Percentiles rank a stretch among this genome's conserved stretches.
Evolutionary conservation across 306 rosid genomes (phyloP).

Genomic region (Vigna nakashimae): DNA sequence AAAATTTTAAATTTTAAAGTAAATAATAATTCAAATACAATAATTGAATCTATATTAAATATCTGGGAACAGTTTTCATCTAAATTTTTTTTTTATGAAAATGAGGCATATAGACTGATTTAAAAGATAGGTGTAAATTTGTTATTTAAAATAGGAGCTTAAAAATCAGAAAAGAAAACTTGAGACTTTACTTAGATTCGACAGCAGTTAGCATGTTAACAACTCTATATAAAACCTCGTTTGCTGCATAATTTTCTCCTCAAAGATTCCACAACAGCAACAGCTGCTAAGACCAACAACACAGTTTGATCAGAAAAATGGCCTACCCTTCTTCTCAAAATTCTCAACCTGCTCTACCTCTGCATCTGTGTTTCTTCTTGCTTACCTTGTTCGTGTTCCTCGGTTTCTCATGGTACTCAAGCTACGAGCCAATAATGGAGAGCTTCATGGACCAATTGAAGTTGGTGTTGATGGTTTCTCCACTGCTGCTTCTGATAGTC

Average conservation of each 20-base stretch:
- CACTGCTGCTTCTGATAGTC: constrained; percentile 60
- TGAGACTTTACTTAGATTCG: background rate
- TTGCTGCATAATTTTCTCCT: constrained; percentile 18
- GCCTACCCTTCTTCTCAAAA: constrained; percentile 43
- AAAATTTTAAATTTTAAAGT: no score
- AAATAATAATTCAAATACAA: no score
- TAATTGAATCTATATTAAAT: no score
- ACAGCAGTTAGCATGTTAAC: constrained; percentile 9
- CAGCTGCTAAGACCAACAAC: background rate
- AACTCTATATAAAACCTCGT: constrained; percentile 42
- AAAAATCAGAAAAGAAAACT: background rate
- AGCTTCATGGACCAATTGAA: constrained; percentile 66
- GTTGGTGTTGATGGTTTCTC: constrained; percentile 63
- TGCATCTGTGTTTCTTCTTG: constrained; percentile 68
- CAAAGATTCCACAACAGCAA: constrained; percentile 10
- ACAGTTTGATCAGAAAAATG: constrained; percentile 41
- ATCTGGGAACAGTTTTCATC: no score
- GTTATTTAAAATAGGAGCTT: background rate
- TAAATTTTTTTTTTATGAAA: no score
- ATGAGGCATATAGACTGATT: no score
- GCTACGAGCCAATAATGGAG: constrained; percentile 67
- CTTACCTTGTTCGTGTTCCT: constrained; percentile 61
- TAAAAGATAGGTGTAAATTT: no score
- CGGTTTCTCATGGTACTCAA: constrained; percentile 69
- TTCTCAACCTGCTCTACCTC: constrained; percentile 57